Evolutionary conservation across 306 rosid species (phyloP).

Genomic region (Prunus salicina): DNA sequence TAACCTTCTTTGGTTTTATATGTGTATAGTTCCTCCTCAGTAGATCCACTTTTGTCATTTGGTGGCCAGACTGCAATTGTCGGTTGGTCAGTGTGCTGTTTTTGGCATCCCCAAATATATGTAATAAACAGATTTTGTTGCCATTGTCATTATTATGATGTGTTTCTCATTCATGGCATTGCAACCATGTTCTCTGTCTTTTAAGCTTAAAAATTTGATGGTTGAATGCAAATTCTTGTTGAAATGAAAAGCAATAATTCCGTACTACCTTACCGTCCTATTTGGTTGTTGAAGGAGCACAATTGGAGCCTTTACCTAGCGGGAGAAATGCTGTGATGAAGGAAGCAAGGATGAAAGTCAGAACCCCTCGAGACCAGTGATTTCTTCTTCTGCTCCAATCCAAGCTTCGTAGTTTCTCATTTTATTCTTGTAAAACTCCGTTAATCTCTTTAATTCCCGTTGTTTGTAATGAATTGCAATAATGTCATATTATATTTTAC

Average conservation of each 20-base stretch:
- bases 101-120: no score
- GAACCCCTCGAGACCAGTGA: neutral
- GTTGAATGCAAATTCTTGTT: neutral
- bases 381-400: neutral
- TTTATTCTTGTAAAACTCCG: neutral
- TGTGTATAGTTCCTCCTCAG: neutral
- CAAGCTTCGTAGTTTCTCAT: neutral
- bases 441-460: neutral
- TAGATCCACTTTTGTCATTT: neutral
- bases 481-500: neutral
- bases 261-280: neutral
- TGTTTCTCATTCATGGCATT: neutral
- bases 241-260: no score
- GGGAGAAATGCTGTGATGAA: neutral
- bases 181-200: neutral
- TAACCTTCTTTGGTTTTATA: neutral
- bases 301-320: neutral
- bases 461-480: neutral
- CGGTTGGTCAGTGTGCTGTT: no score
- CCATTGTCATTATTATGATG: neutral
- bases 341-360: neutral
- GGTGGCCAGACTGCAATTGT: neutral
- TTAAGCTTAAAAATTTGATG: neutral
- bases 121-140: neutral
- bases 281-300: neutral